A percentile compares a stretch with the other conserved stretches of the same genome.
Conservation (phyloP, 75 land plant genomes). For the Selaginella moellendorffii region DNA sequence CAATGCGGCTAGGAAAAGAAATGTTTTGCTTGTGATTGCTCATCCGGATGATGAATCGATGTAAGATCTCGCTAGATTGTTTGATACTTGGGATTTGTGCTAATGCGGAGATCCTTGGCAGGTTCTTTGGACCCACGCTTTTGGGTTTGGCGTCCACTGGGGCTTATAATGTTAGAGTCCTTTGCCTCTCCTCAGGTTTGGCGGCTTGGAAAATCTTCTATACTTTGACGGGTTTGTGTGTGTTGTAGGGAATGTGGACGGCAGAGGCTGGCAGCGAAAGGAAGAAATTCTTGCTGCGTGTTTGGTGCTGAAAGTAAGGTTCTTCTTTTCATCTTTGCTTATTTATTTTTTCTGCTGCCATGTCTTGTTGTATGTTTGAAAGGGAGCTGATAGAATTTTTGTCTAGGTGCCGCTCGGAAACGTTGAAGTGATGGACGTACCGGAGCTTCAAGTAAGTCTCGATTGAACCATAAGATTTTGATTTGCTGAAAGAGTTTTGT, state of each 20-base stretch:
- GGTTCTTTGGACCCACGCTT: background rate
- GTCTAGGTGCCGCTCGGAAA: background rate
- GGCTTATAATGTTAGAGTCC: background rate
- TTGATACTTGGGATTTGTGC: background rate
- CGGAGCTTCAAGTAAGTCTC: background rate
- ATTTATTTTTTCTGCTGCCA: background rate
- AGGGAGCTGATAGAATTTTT: background rate
- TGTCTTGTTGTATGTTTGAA: background rate
- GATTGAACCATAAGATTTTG: background rate
- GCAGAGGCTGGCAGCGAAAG: background rate
- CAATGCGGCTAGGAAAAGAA: too few relatives aligned
- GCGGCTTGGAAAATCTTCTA: too few relatives aligned
- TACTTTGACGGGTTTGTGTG: background rate
- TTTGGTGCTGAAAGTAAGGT: background rate
- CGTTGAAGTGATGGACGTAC: background rate
- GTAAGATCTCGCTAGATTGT: background rate
- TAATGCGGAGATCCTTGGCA: background rate
- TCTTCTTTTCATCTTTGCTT: background rate
- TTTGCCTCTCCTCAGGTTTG: background rate
- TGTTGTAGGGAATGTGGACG: background rate
- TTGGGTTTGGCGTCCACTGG: background rate
- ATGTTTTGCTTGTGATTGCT: background rate
- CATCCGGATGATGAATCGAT: background rate
- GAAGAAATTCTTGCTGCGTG: background rate
- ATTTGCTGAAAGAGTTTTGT: background rate